A percentile compares a stretch with the other conserved stretches of the same genome.
Evolutionary conservation across 495 filamentous ascomycete species (phyloP).

Genomic region (Talaromyces stipitatus): DNA sequence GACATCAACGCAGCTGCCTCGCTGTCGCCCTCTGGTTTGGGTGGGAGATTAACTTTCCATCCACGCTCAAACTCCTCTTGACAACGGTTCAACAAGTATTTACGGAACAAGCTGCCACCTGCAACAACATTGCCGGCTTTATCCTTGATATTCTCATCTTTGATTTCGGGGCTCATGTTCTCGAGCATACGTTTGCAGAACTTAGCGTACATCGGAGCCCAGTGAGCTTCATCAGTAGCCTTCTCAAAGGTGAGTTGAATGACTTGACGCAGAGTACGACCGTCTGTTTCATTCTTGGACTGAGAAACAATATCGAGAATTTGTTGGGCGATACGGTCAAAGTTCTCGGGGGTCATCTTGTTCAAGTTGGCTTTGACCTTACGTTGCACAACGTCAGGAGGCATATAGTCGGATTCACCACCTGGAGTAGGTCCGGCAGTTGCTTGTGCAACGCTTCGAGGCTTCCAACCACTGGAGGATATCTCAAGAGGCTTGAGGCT

Average conservation of each 20-base stretch:
- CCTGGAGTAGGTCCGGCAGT: constrained; percentile 46
- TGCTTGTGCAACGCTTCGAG: constrained; percentile 55
- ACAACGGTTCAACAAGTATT: constrained; percentile 96
- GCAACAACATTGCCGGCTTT: constrained; percentile 78
- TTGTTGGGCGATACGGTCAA: constrained; percentile 89
- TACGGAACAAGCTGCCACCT: constrained; percentile 91
- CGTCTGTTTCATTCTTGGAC: constrained; percentile 91
- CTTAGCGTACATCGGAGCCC: constrained; percentile 98
- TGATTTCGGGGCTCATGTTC: constrained; percentile 90
- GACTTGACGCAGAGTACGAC: constrained; percentile 90
- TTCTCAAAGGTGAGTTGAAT: constrained; percentile 99
- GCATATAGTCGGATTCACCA: constrained; percentile 51
- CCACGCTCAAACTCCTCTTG: constrained; percentile 98
- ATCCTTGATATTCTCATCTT: constrained; percentile 87
- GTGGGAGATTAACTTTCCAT: constrained; percentile 86
- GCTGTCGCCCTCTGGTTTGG: constrained; percentile 67
- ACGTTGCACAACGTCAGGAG: constrained; percentile 90
- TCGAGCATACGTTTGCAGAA: constrained; percentile 98
- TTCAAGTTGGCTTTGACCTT: constrained; percentile 98
- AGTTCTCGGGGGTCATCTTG: constrained; percentile 99
- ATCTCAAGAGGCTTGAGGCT: constrained; percentile 72
- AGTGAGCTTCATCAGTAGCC: constrained; percentile 96
- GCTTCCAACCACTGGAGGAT: constrained; percentile 79
- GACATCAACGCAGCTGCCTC: constrained; percentile 78
- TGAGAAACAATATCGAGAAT: constrained; percentile 89